Percentiles rank a stretch among this genome's conserved stretches.
Conservation (phyloP, 2,329 filamentous ascomycete genomes). For the Trematosphaeria pertusa region DNA sequence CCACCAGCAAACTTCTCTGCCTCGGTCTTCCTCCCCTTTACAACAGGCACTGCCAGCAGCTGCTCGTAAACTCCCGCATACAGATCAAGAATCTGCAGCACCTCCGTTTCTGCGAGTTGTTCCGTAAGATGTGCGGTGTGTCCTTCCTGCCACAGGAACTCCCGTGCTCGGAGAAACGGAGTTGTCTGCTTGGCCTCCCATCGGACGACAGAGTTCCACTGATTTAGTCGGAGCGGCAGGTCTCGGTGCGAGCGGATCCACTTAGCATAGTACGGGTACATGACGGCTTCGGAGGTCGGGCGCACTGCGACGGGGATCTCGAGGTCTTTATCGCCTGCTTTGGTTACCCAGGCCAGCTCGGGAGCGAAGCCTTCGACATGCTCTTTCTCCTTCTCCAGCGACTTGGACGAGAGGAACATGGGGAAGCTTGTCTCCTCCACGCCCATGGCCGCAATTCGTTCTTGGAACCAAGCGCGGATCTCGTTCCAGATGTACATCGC, state of each 20-base stretch:
- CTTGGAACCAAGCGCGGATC: conserved; percentile 65
- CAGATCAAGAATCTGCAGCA: conserved; percentile 89
- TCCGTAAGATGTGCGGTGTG: conserved; percentile 92
- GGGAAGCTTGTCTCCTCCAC: conserved; percentile 97
- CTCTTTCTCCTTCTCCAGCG: conserved; percentile 85
- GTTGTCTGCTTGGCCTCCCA: conserved; percentile 94
- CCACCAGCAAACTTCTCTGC: conserved; percentile 98
- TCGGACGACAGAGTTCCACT: conserved; percentile 95
- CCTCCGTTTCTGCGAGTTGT: conserved; percentile 80
- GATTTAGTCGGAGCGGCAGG: conserved; percentile 90
- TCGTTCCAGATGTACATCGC: conserved; percentile 72
- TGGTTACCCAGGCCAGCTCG: conserved; percentile 87
- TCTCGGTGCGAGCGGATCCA: conserved; percentile 98
- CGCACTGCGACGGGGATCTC: conserved; percentile 79
- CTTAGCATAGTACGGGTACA: conserved; percentile 95
- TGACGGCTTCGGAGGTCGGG: conserved; percentile 77
- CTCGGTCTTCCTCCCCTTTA: conserved; percentile 93
- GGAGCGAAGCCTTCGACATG: conserved; percentile 98
- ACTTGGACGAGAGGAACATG: conserved; percentile 83
- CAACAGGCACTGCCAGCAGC: conserved; percentile 90
- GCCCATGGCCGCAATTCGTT: conserved; percentile 84
- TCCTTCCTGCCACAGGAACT: conserved; percentile 98
- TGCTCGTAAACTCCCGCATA: conserved; percentile 94
- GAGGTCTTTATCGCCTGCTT: conserved; percentile 89
- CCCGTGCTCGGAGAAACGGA: conserved; percentile 82